These are phyloP conservation scores for Phoma herbarum DNA, from an alignment of 2,329 filamentous ascomycete species.

Conservation along the genomic window DNA sequence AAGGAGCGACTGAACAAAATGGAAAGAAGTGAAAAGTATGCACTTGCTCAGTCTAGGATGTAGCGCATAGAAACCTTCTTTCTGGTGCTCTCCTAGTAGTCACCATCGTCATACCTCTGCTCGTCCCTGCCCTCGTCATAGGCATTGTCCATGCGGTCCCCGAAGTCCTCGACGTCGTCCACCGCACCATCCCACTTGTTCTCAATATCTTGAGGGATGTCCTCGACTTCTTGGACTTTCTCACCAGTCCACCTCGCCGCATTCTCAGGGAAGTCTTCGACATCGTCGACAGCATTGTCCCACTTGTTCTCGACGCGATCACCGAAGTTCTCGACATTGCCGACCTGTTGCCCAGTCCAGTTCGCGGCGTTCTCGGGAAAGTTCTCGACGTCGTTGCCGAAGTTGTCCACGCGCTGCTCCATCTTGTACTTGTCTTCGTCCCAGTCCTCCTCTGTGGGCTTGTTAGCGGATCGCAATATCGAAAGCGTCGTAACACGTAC, in stretches of 20 bases:
- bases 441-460: slow-evolving; percentile 26
- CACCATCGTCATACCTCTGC: slow-evolving; percentile 34
- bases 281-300: slow-evolving; percentile 32
- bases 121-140: slow-evolving; percentile 38
- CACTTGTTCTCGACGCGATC: slow-evolving; percentile 32
- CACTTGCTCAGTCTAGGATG: neutral
- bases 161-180: slow-evolving; percentile 30
- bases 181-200: slow-evolving; percentile 36
- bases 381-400: slow-evolving; percentile 32
- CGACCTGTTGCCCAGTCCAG: slow-evolving; percentile 38
- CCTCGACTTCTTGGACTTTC: slow-evolving; percentile 37
- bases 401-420: slow-evolving; percentile 27
- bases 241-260: slow-evolving; percentile 35
- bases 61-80: neutral
- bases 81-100: slow-evolving; percentile 11
- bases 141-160: slow-evolving; percentile 34
- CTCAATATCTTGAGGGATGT: slow-evolving; percentile 36
- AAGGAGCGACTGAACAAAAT: neutral
- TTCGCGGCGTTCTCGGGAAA: slow-evolving; percentile 35
- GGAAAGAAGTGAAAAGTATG: neutral
- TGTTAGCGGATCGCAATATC: slow-evolving; percentile 7
- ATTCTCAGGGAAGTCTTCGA: slow-evolving; percentile 38
- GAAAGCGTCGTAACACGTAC: slow-evolving; percentile 15
- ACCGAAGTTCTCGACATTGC: slow-evolving; percentile 34
- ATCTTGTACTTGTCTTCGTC: slow-evolving; percentile 30